Evolutionary conservation across 768 basidiomycete genomes (phyloP).

Genomic region (Podaxis carcinomalis): DNA sequence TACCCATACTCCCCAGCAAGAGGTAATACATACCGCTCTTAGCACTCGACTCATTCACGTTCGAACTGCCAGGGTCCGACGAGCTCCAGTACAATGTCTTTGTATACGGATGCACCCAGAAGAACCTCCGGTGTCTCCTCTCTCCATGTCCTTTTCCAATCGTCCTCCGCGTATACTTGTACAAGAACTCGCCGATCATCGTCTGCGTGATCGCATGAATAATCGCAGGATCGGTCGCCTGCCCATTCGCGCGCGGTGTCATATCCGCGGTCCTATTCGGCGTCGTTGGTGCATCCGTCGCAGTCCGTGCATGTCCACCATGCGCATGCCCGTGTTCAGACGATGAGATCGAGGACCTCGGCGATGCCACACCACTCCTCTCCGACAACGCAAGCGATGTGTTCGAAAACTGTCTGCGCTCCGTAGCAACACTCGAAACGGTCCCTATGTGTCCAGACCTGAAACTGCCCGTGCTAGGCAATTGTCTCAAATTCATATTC

Average conservation of each 20-base stretch:
- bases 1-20: not conserved
- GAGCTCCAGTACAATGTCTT: constrained; percentile 97
- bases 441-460: constrained; percentile 59
- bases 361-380: constrained; percentile 32
- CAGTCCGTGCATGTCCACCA: constrained; percentile 17
- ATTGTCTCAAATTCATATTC: constrained; percentile 50
- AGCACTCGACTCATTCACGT: constrained; percentile 87
- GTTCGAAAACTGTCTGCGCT: constrained; percentile 57
- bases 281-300: constrained; percentile 34
- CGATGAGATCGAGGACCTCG: constrained; percentile 80
- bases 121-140: constrained; percentile 89
- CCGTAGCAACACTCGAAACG: constrained; percentile 26
- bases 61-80: constrained; percentile 85
- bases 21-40: constrained; percentile 80
- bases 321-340: constrained; percentile 51
- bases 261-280: constrained; percentile 44
- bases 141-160: constrained; percentile 91
- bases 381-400: constrained; percentile 65
- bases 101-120: constrained; percentile 99
- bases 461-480: constrained; percentile 80
- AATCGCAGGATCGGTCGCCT: constrained; percentile 79
- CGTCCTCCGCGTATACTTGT: constrained; percentile 90
- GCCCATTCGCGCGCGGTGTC: constrained; percentile 35
- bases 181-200: constrained; percentile 99
- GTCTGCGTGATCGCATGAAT: constrained; percentile 99